phyloP scores from a whole-genome alignment of 192 early-diverging fungal genomes.

The Gonapodya prolifera region DNA sequence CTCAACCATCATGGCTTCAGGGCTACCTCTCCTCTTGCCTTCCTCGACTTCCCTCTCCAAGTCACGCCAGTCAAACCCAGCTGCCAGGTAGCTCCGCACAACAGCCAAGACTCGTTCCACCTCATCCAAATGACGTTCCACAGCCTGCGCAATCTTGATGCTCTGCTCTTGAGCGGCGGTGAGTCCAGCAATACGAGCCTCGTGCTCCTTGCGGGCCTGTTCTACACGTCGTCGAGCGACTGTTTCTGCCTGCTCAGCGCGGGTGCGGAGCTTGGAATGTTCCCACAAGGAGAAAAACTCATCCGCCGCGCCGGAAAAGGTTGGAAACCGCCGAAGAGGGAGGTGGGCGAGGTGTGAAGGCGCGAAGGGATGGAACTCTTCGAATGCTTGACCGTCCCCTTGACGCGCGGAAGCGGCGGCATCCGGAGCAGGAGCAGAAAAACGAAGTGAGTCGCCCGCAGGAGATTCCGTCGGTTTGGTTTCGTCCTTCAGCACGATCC shows the following conservation, averaged over 20 bases:
- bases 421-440: background rate
- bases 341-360: slow-evolving; percentile 18
- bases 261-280: slow-evolving; percentile 61
- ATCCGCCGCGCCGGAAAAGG: slow-evolving; percentile 67
- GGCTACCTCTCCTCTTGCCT: slow-evolving; percentile 62
- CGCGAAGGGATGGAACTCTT: slow-evolving; percentile 33
- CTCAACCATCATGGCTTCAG: slow-evolving; percentile 65
- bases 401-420: background rate
- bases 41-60: slow-evolving; percentile 74
- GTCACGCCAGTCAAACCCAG: slow-evolving; percentile 95
- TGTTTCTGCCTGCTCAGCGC: slow-evolving; percentile 56
- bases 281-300: slow-evolving; percentile 88
- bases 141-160: slow-evolving; percentile 64
- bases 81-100: slow-evolving; percentile 57
- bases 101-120: slow-evolving; percentile 82
- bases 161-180: slow-evolving; percentile 56
- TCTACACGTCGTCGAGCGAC: slow-evolving; percentile 74
- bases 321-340: slow-evolving; percentile 48
- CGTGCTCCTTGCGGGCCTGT: slow-evolving; percentile 62
- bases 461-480: background rate
- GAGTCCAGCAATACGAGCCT: slow-evolving; percentile 62
- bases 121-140: slow-evolving; percentile 68
- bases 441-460: background rate
- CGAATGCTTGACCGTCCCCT: slow-evolving; percentile 7
- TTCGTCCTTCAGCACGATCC: background rate